A percentile compares a stretch with the other conserved stretches of the same genome.
phyloP scores from a whole-genome alignment of 441 rosid genomes.

The Rhodomyrtus psidioides region DNA sequence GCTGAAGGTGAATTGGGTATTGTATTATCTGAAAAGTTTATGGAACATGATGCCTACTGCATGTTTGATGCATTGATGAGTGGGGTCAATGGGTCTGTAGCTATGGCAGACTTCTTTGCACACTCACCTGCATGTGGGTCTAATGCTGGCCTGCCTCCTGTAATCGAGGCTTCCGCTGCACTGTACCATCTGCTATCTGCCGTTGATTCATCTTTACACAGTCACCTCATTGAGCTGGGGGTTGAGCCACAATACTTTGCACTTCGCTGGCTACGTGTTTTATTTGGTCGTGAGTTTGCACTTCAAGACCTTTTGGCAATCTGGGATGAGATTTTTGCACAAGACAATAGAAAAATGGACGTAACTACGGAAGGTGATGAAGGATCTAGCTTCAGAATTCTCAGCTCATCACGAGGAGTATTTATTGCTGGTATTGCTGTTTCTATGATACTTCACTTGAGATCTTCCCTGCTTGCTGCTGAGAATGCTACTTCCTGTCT shows the following conservation, averaged over 20 bases:
- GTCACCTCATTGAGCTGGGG: conserved; percentile 86
- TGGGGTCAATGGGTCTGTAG: conserved; percentile 63
- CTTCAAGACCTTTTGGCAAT: conserved; percentile 63
- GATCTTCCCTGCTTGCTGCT: conserved; percentile 89
- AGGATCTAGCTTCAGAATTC: conserved; percentile 35
- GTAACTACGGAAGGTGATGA: conserved; percentile 17
- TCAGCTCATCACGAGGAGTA: conserved; percentile 70
- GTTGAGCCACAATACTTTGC: conserved; percentile 97
- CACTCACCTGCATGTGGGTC: conserved; percentile 43
- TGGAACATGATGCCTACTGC: conserved; percentile 96
- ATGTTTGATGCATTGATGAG: conserved; percentile 97
- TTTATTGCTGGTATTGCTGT: conserved; percentile 67
- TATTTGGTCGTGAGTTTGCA: conserved; percentile 85
- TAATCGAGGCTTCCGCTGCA: conserved; percentile 84
- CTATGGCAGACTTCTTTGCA: conserved; percentile 77
- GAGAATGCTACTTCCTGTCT: conserved; percentile 90
- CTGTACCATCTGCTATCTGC: conserved; percentile 66
- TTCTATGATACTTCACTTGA: conserved; percentile 69
- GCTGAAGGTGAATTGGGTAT: conserved; percentile 97
- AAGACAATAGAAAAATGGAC: conserved; percentile 33
- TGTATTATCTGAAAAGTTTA: conserved; percentile 90
- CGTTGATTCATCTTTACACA: conserved; percentile 74
- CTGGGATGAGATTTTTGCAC: conserved; percentile 91
- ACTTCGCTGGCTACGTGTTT: conserved; percentile 91
- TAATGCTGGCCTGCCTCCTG: conserved; percentile 63